Evolutionary conservation across 192 early-diverging fungal genomes (phyloP).

Genomic region (Backusella westeae): DNA sequence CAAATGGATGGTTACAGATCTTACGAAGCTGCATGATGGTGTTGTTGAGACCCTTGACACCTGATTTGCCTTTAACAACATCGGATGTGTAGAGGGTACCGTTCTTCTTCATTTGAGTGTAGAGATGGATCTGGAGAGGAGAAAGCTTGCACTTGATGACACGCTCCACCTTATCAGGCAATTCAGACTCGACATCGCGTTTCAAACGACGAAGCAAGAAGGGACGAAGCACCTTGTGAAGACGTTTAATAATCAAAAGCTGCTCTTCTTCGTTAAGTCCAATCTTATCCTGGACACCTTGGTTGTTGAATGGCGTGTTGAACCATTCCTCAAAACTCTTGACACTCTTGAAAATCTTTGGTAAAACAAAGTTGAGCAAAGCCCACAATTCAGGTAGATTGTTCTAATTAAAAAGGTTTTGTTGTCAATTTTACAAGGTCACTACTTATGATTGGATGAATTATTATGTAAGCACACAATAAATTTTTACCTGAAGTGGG

Average conservation of each 20-base stretch:
- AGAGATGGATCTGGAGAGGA: constrained; percentile 79
- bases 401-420: constrained; percentile 53
- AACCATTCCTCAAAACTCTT: constrained; percentile 99
- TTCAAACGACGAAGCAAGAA: constrained; percentile 96
- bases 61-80: constrained; percentile 17
- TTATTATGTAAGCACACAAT: neutral
- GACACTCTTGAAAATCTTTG: constrained; percentile 94
- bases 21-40: constrained; percentile 98
- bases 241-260: constrained; percentile 90
- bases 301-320: constrained; percentile 87
- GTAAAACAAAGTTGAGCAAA: constrained; percentile 93
- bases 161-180: constrained; percentile 96
- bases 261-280: constrained; percentile 98
- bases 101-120: constrained; percentile 83
- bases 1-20: constrained; percentile 98
- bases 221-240: constrained; percentile 95
- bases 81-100: constrained; percentile 58
- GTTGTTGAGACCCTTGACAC: constrained; percentile 87
- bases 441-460: neutral
- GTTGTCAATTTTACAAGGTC: neutral
- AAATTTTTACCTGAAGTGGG: constrained; percentile 75
- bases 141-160: constrained; percentile 93
- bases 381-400: constrained; percentile 98
- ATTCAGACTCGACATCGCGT: constrained; percentile 96
- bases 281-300: constrained; percentile 82